Base-by-base conservation (phyloP, 2,329 filamentous ascomycete species). In the Diaporthe amygdali region DNA sequence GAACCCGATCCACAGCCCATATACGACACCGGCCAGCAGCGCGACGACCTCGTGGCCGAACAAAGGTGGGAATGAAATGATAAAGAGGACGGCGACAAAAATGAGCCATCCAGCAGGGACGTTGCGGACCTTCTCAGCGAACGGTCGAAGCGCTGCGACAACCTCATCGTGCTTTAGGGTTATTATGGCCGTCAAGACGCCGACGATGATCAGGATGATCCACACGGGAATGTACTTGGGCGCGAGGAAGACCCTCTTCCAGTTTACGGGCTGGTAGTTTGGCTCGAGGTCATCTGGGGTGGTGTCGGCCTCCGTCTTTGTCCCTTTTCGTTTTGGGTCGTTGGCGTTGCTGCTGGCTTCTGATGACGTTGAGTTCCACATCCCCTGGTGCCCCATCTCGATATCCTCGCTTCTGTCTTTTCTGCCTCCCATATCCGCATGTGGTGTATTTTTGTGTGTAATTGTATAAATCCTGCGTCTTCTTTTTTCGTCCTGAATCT, bases 31-130 rank as follows among this genome's bases (percentile, higher is more conserved):
- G 64, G 79, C 81, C n/a, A 84, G 72, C 22, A 84, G 74, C n/a
- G 79, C 82, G 52, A 84, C 74, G 49, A 84, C 76, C 70, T 84
- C 82, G 70, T 84, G 82, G 20, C 82, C 82, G 66, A 84, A 84
- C 15, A 84, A 75, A 1, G 82, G 82, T 5, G 82, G 82, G 66
- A 84, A 83, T 3, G 82, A 83, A 46, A 84, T 81, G 44, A 80
- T 52, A 56, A 84, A 77, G 34, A 84, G 74, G 25, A 84, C 79
- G 34, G 76, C 76, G 47, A 84, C 79, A 7, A 82, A 82, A 52
- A 84, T 83, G 8, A 84, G 51, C 75, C 79, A 84, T 8, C 82
- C 82, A 15, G 78, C 81, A 2, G 81, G 80, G 2, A 82, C 73
- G 20, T 81, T 78, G 39, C 81, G 78, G 15, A 83, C 79, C 68